These are phyloP conservation scores for Colletotrichum siamense DNA, from an alignment of 2,329 filamentous ascomycete genomes.

Conservation along the genomic window DNA sequence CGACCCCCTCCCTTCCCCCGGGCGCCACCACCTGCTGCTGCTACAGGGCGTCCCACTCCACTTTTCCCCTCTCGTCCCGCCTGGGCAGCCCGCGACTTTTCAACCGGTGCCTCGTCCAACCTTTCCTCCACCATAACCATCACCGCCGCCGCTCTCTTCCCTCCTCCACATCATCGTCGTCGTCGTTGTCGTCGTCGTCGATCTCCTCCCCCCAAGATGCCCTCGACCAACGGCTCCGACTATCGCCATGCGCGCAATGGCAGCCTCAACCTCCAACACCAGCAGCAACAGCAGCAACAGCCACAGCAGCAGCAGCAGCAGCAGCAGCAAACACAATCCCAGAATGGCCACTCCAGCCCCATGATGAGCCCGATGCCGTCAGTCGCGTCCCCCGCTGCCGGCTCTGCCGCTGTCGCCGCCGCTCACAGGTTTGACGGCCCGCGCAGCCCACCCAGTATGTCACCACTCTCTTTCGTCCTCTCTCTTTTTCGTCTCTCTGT, in stretches of 20 bases:
- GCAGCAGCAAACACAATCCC: slow-evolving; percentile 27
- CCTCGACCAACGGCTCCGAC: slow-evolving; percentile 48
- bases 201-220: slow-evolving; percentile 23
- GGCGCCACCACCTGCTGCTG: not conserved
- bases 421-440: slow-evolving; percentile 60
- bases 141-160: not conserved
- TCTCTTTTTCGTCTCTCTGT: not conserved
- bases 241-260: slow-evolving; percentile 63
- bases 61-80: not conserved
- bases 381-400: slow-evolving; percentile 15
- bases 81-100: not conserved
- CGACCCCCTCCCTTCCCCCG: not conserved
- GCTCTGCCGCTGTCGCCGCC: not conserved
- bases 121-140: not conserved
- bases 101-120: not conserved
- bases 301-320: not conserved
- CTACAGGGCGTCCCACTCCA: not conserved
- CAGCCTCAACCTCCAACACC: slow-evolving; percentile 57
- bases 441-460: slow-evolving; percentile 68
- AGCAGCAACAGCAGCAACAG: not conserved
- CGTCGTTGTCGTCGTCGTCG: not conserved
- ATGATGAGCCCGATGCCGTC: slow-evolving; percentile 40
- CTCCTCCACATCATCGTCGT: not conserved
- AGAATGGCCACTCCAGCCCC: slow-evolving; percentile 32
- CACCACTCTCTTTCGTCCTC: not conserved